A percentile compares a stretch with the other conserved stretches of the same genome.
Conservation (phyloP, 306 rosid species). For the Casuarina glauca region DNA sequence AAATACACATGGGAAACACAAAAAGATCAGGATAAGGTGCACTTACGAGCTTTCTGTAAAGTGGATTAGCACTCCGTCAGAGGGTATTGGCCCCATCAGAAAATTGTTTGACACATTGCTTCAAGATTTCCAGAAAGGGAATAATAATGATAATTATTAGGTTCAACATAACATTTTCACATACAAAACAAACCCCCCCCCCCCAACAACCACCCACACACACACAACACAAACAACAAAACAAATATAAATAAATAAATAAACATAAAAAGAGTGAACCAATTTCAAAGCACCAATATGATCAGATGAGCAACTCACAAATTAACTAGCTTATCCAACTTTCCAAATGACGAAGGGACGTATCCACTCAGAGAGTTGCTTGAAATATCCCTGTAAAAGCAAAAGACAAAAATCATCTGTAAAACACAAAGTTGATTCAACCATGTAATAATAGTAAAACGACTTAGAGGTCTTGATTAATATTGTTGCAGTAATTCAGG, state of each 20-base stretch:
- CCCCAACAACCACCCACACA: too few species aligned
- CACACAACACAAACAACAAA: too few species aligned
- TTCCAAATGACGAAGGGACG: conserved; percentile 80
- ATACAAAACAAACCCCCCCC: neutral
- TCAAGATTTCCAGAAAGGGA: conserved; percentile 29
- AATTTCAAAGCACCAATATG: neutral
- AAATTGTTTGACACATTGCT: conserved; percentile 91
- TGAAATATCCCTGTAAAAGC: conserved; percentile 79
- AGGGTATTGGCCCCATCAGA: conserved; percentile 93
- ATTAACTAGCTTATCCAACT: conserved; percentile 59
- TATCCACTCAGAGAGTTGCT: conserved; percentile 87
- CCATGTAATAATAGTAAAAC: neutral
- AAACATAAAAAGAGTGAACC: neutral
- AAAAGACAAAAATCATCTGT: conserved; percentile 20
- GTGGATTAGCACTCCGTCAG: conserved; percentile 75
- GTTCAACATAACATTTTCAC: neutral
- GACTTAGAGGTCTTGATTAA: neutral
- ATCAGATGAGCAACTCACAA: conserved; percentile 53
- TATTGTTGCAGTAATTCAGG: too few species aligned
- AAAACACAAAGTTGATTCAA: conserved; percentile 20
- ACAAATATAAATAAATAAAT: too few species aligned
- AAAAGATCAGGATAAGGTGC: conserved; percentile 20
- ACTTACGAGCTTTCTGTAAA: conserved; percentile 88
- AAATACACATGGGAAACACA: conserved; percentile 8
- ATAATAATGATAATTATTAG: conserved; percentile 18